Conservation (phyloP, 192 early-diverging fungal species). For the Polychytrium aggregatum region DNA sequence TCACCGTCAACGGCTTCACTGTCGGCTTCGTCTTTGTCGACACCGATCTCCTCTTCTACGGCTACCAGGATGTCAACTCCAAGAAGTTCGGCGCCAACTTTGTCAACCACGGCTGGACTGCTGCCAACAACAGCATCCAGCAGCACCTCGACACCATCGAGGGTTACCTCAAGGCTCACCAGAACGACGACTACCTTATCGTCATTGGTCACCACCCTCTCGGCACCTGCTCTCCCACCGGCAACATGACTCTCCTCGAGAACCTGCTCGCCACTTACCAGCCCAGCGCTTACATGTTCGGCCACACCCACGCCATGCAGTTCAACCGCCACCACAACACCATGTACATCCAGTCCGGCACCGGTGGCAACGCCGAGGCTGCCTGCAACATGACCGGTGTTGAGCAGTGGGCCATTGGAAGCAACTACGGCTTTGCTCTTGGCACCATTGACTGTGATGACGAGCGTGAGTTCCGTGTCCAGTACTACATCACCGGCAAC, state of each 20-base stretch:
- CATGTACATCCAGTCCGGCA: conserved; percentile 8
- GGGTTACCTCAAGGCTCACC: conserved; percentile 3
- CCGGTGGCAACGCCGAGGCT: conserved; percentile 8
- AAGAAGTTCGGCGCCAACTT: conserved; percentile 1
- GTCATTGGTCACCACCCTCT: conserved; percentile 12
- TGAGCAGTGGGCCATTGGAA: no score
- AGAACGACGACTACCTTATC: conserved; percentile 11
- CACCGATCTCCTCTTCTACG: conserved; percentile 7
- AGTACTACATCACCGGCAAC: no score
- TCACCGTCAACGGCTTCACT: conserved; percentile 2
- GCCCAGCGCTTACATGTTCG: conserved; percentile 7
- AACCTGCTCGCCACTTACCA: no score
- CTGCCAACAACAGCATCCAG: conserved; percentile 6
- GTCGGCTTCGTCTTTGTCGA: conserved; percentile 17
- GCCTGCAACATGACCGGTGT: no score
- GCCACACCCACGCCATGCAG: conserved; percentile 11
- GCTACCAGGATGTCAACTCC: not conserved
- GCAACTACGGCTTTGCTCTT: no score
- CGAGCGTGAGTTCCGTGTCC: no score
- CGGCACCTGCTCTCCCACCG: conserved; percentile 9
- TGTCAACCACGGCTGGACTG: conserved; percentile 1
- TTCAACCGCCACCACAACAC: no score
- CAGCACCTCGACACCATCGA: conserved; percentile 13
- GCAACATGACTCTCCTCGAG: no score
- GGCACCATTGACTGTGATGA: no score